Evolutionary conservation across 2,329 filamentous ascomycete species (phyloP).

Genomic region (Aspergillus flavus): DNA sequence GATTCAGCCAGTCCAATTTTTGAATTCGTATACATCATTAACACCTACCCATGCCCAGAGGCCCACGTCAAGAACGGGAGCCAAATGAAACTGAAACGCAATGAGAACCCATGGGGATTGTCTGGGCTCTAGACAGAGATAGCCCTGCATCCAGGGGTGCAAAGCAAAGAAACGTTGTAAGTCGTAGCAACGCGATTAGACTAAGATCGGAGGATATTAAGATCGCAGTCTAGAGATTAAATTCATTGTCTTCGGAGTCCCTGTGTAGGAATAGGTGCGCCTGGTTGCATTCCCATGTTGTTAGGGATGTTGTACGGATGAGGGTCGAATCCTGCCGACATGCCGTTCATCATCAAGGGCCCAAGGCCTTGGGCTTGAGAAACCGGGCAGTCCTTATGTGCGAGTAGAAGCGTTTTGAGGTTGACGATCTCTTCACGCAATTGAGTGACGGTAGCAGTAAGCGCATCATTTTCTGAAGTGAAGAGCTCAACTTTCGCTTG

Average conservation of each 20-base stretch:
- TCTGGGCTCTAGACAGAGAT: constrained; percentile 17
- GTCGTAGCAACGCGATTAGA: constrained; percentile 3
- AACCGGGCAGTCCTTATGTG: constrained; percentile 95
- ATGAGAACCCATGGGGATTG: background rate
- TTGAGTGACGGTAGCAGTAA: constrained; percentile 80
- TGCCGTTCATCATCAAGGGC: constrained; percentile 45
- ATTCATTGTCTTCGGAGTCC: constrained; percentile 37
- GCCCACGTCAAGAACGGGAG: constrained; percentile 26
- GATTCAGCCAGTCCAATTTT: constrained; percentile 38
- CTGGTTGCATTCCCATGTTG: constrained; percentile 46
- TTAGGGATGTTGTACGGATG: constrained; percentile 47
- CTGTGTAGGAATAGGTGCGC: constrained; percentile 38
- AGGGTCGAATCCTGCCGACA: constrained; percentile 42
- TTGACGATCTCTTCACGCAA: constrained; percentile 92
- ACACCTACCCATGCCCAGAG: constrained; percentile 42
- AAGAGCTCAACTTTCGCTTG: constrained; percentile 95
- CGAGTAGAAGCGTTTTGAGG: constrained; percentile 86
- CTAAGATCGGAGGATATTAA: constrained; percentile 13
- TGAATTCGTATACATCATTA: constrained; percentile 43
- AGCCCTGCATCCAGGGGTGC: constrained; percentile 6
- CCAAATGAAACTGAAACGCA: constrained; percentile 22
- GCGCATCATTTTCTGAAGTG: constrained; percentile 84
- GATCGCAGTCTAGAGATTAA: constrained; percentile 7
- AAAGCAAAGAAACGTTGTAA: constrained; percentile 8
- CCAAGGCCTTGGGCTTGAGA: constrained; percentile 79